Evolutionary conservation across 441 rosid genomes (phyloP).

Genomic region (Populus tomentosa): DNA sequence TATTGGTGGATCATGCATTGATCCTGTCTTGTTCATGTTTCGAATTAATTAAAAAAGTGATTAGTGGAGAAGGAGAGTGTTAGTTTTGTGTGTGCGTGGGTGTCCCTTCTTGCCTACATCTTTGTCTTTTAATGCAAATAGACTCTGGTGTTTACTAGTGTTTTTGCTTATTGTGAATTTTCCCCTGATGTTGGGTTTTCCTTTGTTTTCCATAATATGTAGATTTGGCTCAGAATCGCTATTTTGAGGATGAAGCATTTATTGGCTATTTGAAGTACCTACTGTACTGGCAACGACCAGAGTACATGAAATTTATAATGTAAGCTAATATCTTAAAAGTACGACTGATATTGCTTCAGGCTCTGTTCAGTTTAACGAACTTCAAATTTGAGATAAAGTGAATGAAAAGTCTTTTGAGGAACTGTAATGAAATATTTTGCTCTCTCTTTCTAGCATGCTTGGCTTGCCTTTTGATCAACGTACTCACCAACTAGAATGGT

Average conservation of each 20-base stretch:
- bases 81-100: not conserved
- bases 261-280: slow-evolving; percentile 95
- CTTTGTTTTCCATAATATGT: slow-evolving; percentile 12
- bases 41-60: not conserved
- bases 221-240: slow-evolving; percentile 99
- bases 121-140: not conserved
- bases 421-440: not conserved
- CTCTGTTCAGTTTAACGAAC: not conserved
- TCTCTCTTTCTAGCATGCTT: not conserved
- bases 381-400: not conserved
- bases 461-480: not conserved
- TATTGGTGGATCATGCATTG: not conserved
- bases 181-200: slow-evolving; percentile 9
- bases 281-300: slow-evolving; percentile 93
- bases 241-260: slow-evolving; percentile 95
- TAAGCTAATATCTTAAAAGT: slow-evolving; percentile 34
- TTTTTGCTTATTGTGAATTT: not conserved
- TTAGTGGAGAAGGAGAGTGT: not conserved
- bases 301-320: slow-evolving; percentile 87
- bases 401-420: not conserved
- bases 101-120: not conserved
- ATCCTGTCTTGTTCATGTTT: not conserved
- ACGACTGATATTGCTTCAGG: slow-evolving; percentile 2
- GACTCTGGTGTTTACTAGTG: not conserved
- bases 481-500: slow-evolving; percentile 20